Conservation (phyloP, 2,329 filamentous ascomycete species). For the Penicillium frequentans region DNA sequence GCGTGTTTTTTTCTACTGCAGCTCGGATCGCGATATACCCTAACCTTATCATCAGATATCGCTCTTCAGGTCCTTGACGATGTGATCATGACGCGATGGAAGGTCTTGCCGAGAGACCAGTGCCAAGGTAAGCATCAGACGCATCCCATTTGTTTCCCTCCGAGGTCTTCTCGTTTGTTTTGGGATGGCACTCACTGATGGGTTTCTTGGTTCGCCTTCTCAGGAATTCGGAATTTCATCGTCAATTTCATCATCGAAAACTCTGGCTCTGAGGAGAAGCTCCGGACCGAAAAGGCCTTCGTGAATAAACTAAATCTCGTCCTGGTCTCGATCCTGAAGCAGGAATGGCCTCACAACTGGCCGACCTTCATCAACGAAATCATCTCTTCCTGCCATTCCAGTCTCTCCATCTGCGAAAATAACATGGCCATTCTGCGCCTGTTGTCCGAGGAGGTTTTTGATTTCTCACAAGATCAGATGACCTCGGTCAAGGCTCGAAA, state of each 20-base stretch:
- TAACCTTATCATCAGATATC: conserved; percentile 61
- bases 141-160: not conserved
- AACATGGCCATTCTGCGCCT: conserved; percentile 98
- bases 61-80: conserved; percentile 95
- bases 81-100: conserved; percentile 99
- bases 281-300: conserved; percentile 81
- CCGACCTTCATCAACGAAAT: conserved; percentile 99
- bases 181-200: not conserved
- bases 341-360: conserved; percentile 99
- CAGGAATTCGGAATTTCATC: conserved; percentile 98
- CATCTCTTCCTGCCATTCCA: conserved; percentile 91
- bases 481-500: conserved; percentile 97
- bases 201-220: not conserved
- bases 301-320: conserved; percentile 98
- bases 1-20: conserved; percentile 38
- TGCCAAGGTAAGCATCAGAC: conserved; percentile 67
- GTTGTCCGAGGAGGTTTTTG: conserved; percentile 96
- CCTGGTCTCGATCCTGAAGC: conserved; percentile 94
- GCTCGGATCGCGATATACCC: not conserved
- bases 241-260: conserved; percentile 97
- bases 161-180: not conserved
- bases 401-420: conserved; percentile 97
- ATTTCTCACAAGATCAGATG: conserved; percentile 98
- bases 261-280: conserved; percentile 83
- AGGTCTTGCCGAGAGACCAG: conserved; percentile 92